Conservation (phyloP, 345 rosid genomes). For the Litchi chinensis region DNA sequence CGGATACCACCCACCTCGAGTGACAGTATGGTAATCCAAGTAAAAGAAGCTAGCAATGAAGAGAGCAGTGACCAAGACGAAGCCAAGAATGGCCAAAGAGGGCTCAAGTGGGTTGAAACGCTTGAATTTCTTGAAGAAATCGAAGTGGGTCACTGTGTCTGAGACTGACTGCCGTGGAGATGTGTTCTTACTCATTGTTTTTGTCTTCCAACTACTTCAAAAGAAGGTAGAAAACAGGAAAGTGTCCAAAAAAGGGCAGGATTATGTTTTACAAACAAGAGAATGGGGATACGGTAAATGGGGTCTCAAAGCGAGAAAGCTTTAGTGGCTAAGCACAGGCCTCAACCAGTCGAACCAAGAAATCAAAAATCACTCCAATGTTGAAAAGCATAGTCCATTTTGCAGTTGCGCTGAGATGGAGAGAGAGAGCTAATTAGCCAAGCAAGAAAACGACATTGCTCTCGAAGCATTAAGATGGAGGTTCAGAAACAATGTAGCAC, state of each 20-base stretch:
- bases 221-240: background rate
- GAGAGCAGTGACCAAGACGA: constrained; percentile 40
- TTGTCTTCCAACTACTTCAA: background rate
- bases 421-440: background rate
- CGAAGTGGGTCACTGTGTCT: constrained; percentile 38
- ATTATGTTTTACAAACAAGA: background rate
- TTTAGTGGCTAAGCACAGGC: constrained; percentile 7
- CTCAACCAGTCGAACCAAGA: background rate
- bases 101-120: constrained; percentile 50
- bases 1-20: constrained; percentile 27
- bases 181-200: constrained; percentile 13
- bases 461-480: background rate
- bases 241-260: background rate
- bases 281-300: background rate
- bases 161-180: background rate
- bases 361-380: constrained; percentile 6
- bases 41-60: constrained; percentile 49
- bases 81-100: constrained; percentile 46
- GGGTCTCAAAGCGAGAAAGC: background rate
- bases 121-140: constrained; percentile 45
- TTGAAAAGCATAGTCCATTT: constrained; percentile 2
- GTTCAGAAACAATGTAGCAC: background rate
- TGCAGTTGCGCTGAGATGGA: background rate
- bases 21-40: constrained; percentile 43
- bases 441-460: too few species aligned